These are phyloP conservation scores for Sclerotinia trifoliorum DNA, from an alignment of 2,329 filamentous ascomycete genomes.

Conservation along the genomic window DNA sequence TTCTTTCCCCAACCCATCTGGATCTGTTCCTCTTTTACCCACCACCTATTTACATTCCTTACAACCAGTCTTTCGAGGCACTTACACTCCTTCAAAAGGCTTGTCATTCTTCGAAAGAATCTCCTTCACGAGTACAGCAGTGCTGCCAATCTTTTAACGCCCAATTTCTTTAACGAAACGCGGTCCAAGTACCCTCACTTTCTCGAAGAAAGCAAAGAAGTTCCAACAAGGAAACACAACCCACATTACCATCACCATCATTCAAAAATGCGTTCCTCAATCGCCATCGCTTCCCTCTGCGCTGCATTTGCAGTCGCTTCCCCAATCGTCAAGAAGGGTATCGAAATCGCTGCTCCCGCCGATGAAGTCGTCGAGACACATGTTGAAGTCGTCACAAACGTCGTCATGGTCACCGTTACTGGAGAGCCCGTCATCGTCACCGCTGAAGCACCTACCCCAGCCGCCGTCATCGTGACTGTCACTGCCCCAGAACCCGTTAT, in stretches of 20 bases:
- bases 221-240: slow-evolving; percentile 15
- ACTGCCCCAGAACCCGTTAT: slow-evolving; percentile 13
- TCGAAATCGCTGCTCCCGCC: background rate
- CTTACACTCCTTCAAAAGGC: slow-evolving; percentile 32
- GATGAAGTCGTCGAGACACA: slow-evolving; percentile 19
- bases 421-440: slow-evolving; percentile 27
- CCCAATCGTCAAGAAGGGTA: slow-evolving; percentile 38
- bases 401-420: slow-evolving; percentile 43
- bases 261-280: slow-evolving; percentile 46
- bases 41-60: slow-evolving; percentile 24
- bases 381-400: slow-evolving; percentile 39
- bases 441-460: background rate
- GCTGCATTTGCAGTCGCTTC: slow-evolving; percentile 41
- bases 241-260: background rate
- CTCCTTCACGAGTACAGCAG: slow-evolving; percentile 35
- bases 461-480: slow-evolving; percentile 7
- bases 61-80: slow-evolving; percentile 30
- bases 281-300: slow-evolving; percentile 40
- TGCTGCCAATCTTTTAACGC: slow-evolving; percentile 33
- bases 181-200: slow-evolving; percentile 27
- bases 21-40: background rate
- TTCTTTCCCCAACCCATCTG: slow-evolving; percentile 9
- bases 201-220: slow-evolving; percentile 33
- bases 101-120: slow-evolving; percentile 35
- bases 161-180: slow-evolving; percentile 21